Evolutionary conservation across 2,329 filamentous ascomycete species (phyloP), one percentile per base, ranked within the genome.

Genomic region (Fusarium sterilihyphosum): DNA sequence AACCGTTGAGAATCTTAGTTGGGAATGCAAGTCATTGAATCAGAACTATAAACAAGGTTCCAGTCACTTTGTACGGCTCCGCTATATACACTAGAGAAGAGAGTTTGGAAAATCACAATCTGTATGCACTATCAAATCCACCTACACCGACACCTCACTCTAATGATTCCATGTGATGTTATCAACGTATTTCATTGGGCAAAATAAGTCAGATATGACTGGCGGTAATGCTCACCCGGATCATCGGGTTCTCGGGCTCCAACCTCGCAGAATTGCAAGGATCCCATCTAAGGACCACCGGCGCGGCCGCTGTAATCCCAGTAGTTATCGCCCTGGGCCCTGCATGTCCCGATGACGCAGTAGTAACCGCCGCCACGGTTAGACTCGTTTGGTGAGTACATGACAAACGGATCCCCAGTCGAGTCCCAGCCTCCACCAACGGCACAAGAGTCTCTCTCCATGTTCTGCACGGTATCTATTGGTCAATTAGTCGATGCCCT

Each of bases 271-370:
- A 17, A 6, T 18, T 31, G 37, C 52, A 56, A 2, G 52, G 37
- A 24, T 26, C 22, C 2, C 18, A 22, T 50, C 31, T 56, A 63
- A 53, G 60, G 52, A 17, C 52, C 40, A 10, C 60, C 60, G 9
- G 60, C 24, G 12, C 60, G 60, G 40, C 60, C 60, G 54, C 52
- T 59, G 29, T 63, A 44, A 43, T 63, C 60, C 60, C 52, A 47
- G 41, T 63, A 63, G 16, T 26, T 37, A 24, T 59, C 60, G 18
- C 52, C 52, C 31, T 63, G 60, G 10, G 60, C 24, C 33, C 60
- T 46, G 60, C 60, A 59, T 24, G 31, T 59, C 10, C 60, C 60
- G 20, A 59, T 44, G 16, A 63, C 52, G 20, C 60, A 59, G 60
- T 63, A 63, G 31, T 63, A 63, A 8, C 60, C 60, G 3, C 60